Conservation (phyloP, 2,329 filamentous ascomycete genomes). For the Hypoxylon sp. region DNA sequence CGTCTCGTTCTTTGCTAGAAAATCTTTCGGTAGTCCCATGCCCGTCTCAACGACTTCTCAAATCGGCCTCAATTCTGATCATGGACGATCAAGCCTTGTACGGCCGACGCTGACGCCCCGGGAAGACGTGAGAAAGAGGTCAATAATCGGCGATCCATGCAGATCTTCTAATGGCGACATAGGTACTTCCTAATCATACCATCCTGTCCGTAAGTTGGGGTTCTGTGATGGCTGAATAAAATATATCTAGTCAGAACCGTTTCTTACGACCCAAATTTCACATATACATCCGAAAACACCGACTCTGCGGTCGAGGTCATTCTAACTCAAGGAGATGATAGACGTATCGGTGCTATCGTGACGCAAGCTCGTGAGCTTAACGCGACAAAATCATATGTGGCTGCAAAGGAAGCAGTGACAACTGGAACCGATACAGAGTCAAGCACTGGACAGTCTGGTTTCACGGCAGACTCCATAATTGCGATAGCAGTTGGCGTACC, state of each 20-base stretch:
- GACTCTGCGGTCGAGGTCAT: neutral
- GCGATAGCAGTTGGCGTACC: constrained; percentile 8
- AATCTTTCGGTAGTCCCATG: neutral
- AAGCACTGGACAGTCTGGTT: neutral
- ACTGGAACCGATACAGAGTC: neutral
- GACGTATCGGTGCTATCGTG: neutral
- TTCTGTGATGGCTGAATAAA: neutral
- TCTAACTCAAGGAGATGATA: neutral
- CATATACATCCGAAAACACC: neutral
- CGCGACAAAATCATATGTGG: neutral
- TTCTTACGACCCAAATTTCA: neutral
- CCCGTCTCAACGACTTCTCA: neutral
- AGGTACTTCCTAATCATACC: neutral
- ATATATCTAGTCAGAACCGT: neutral
- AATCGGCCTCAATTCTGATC: neutral
- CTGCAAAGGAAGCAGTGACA: neutral
- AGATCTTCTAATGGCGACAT: neutral
- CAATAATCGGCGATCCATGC: neutral
- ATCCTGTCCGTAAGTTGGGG: neutral
- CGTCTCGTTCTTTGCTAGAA: neutral
- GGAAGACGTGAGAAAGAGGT: neutral
- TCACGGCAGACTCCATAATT: neutral
- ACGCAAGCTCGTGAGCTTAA: neutral
- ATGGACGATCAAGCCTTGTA: neutral
- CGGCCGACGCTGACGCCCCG: neutral